Percentiles rank a stretch among this genome's conserved stretches.
Evolutionary conservation across 1,284 basidiomycete genomes (phyloP).

Genomic region (Trichosporon sp.): DNA sequence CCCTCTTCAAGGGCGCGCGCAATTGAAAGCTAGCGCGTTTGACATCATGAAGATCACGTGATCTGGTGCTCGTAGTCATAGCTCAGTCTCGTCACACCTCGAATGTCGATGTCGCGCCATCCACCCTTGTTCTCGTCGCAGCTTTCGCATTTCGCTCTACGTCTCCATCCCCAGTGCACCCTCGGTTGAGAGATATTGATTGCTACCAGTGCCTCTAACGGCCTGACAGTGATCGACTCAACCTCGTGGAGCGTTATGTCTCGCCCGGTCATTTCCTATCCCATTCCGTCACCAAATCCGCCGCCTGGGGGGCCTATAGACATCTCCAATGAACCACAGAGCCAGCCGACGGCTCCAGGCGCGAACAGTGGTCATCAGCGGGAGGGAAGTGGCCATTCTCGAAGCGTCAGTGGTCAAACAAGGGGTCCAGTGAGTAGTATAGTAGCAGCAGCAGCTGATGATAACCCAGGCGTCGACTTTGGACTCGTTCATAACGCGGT

Average conservation of each 20-base stretch:
- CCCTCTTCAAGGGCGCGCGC: too few relatives aligned
- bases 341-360: not conserved
- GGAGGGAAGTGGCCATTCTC: not conserved
- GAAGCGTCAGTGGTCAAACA: not conserved
- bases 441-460: not conserved
- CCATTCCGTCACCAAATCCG: constrained; percentile 9
- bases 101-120: not conserved
- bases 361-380: not conserved
- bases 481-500: constrained; percentile 85
- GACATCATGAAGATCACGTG: not conserved
- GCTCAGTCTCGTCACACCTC: not conserved
- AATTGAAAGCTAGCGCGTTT: not conserved
- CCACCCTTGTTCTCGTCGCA: not conserved
- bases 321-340: not conserved
- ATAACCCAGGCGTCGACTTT: constrained; percentile 24
- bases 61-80: not conserved
- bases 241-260: constrained; percentile 11
- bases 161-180: not conserved
- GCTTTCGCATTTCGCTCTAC: not conserved
- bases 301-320: not conserved
- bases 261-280: constrained; percentile 22
- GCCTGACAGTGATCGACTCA: not conserved
- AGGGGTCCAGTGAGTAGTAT: not conserved
- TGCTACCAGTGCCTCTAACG: not conserved
- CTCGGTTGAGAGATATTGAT: not conserved